Percentiles rank a stretch among this genome's conserved stretches.
Evolutionary conservation across 2,329 filamentous ascomycete genomes (phyloP).

Genomic region (Xylariaceae sp.): DNA sequence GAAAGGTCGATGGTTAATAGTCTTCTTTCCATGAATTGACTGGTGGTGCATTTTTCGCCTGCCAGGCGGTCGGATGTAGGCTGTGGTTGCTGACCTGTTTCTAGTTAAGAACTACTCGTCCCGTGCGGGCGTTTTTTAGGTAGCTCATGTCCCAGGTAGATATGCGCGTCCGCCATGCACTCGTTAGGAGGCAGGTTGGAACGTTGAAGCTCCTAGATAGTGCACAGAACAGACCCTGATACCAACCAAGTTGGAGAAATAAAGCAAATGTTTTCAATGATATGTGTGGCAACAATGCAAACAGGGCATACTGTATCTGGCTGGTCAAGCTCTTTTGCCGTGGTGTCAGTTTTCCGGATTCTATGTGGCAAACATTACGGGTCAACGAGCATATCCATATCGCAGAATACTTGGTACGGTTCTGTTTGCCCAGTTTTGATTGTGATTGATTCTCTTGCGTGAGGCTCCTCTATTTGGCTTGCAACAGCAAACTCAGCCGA

Average conservation of each 20-base stretch:
- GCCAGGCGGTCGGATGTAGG: constrained; percentile 17
- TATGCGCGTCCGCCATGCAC: constrained; percentile 18
- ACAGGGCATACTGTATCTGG: no score
- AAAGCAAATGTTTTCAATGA: background rate
- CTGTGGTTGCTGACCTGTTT: constrained; percentile 27
- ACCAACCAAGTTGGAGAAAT: background rate
- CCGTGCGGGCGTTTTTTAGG: constrained; percentile 14
- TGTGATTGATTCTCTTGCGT: no score
- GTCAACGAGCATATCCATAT: no score
- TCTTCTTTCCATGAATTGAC: constrained; percentile 14
- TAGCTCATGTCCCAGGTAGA: constrained; percentile 25
- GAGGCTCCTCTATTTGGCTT: no score
- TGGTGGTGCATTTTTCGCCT: constrained; percentile 6
- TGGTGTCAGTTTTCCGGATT: no score
- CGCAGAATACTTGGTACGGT: no score
- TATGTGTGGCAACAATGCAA: background rate
- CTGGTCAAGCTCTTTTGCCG: no score
- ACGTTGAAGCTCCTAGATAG: constrained; percentile 21
- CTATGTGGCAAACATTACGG: no score
- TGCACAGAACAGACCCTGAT: constrained; percentile 17
- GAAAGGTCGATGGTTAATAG: constrained; percentile 6
- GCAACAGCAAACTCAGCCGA: no score
- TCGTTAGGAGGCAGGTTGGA: constrained; percentile 25
- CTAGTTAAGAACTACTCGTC: constrained; percentile 27
- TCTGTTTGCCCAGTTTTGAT: no score